Evolutionary conservation across 352 stramenopile species (phyloP).

Genomic region (Globisporangium nodosum): DNA sequence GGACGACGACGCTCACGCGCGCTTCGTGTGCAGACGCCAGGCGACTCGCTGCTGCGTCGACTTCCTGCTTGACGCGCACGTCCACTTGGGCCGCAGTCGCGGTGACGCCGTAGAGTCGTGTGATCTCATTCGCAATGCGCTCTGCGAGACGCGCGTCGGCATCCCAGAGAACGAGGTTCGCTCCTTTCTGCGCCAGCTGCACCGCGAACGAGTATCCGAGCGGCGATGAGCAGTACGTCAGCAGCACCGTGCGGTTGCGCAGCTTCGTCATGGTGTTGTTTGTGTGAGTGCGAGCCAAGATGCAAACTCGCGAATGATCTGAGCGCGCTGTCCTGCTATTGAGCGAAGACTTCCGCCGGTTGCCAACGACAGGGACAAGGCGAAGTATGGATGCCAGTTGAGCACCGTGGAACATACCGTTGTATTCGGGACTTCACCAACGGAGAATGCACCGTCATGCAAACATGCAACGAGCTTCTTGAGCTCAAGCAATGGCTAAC

Average conservation of each 20-base stretch:
- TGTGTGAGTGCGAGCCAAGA: neutral
- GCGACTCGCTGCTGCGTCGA: neutral
- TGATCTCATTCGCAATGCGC: constrained; percentile 13
- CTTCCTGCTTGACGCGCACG: constrained; percentile 6
- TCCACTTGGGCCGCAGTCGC: constrained; percentile 10
- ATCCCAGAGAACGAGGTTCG: constrained; percentile 17
- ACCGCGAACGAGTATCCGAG: constrained; percentile 16
- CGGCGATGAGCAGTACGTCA: constrained; percentile 15
- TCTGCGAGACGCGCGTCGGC: constrained; percentile 5
- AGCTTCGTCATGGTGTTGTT: constrained; percentile 16
- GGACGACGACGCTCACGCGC: constrained; percentile 11
- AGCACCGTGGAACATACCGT: too few species aligned
- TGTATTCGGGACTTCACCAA: too few species aligned
- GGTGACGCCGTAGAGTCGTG: constrained; percentile 7
- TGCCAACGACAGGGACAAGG: too few species aligned
- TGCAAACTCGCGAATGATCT: neutral
- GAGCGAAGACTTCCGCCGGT: too few species aligned
- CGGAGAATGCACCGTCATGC: too few species aligned
- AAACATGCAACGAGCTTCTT: too few species aligned
- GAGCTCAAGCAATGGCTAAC: neutral
- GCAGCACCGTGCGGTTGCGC: constrained; percentile 12
- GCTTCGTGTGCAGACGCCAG: neutral
- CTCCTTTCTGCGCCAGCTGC: constrained; percentile 11
- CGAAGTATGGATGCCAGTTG: too few species aligned
- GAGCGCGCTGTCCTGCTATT: too few species aligned